Evolutionary conservation across 108 stramenopile genomes (phyloP).

Genomic region (Conticribra weissflogii): DNA sequence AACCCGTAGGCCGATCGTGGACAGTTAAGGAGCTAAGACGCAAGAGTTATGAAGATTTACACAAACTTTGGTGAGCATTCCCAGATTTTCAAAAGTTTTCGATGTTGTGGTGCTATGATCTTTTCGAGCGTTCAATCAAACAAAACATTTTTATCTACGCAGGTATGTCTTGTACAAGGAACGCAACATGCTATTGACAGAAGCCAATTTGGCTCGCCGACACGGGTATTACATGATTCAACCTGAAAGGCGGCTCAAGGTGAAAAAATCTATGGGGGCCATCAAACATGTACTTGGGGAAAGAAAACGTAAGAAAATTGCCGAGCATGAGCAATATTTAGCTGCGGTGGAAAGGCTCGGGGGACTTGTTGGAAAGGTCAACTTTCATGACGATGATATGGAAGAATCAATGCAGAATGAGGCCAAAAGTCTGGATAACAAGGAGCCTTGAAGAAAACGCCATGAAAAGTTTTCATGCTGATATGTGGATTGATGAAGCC

Average conservation of each 20-base stretch:
- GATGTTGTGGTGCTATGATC: slow-evolving; percentile 5
- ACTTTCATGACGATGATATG: slow-evolving; percentile 21
- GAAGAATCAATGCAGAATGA: slow-evolving; percentile 48
- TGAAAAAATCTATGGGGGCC: slow-evolving; percentile 85
- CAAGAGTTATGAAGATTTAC: slow-evolving; percentile 90
- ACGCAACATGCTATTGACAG: slow-evolving; percentile 89
- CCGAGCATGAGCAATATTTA: slow-evolving; percentile 45
- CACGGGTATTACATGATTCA: slow-evolving; percentile 78
- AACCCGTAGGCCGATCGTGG: slow-evolving; percentile 83
- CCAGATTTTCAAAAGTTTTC: no score
- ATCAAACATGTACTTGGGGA: slow-evolving; percentile 89
- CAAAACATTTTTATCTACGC: neutral
- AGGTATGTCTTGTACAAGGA: slow-evolving; percentile 92
- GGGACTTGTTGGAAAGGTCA: slow-evolving; percentile 23
- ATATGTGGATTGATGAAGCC: no score
- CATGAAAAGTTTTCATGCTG: no score
- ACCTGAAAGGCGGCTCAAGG: slow-evolving; percentile 74
- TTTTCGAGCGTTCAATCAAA: neutral
- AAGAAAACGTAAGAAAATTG: slow-evolving; percentile 78
- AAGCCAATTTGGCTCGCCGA: slow-evolving; percentile 69
- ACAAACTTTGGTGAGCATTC: slow-evolving; percentile 92
- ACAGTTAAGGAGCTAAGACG: slow-evolving; percentile 80
- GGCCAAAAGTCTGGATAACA: slow-evolving; percentile 23
- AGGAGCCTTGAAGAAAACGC: slow-evolving; percentile 4
- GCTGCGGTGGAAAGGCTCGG: slow-evolving; percentile 38